phyloP scores from a whole-genome alignment of 805 yeast species.

The Ogataea neopini region DNA sequence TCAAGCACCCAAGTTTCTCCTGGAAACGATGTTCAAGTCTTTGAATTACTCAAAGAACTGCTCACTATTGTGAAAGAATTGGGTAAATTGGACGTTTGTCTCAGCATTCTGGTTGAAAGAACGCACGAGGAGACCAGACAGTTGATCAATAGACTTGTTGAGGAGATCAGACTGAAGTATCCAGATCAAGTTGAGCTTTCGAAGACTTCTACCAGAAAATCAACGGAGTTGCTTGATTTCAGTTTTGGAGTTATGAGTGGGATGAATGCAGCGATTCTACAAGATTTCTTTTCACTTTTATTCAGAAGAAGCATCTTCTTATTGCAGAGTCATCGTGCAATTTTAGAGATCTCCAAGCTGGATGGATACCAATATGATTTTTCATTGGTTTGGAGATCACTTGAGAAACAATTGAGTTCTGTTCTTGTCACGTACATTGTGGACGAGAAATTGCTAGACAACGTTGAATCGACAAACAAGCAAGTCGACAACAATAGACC shows the following conservation, averaged over 20 bases:
- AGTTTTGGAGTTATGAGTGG: slow-evolving; percentile 24
- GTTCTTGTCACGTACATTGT: slow-evolving; percentile 41
- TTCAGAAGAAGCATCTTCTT: slow-evolving; percentile 63
- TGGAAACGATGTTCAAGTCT: slow-evolving; percentile 26
- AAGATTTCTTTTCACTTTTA: slow-evolving; percentile 71
- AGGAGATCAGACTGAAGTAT: slow-evolving; percentile 62
- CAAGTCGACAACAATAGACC: slow-evolving; percentile 20
- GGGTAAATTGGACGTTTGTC: slow-evolving; percentile 58
- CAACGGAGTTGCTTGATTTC: slow-evolving; percentile 18
- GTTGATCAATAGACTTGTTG: slow-evolving; percentile 60
- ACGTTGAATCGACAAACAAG: slow-evolving; percentile 22
- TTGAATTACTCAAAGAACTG: slow-evolving; percentile 23
- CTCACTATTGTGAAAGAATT: slow-evolving; percentile 41
- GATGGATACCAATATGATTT: slow-evolving; percentile 25
- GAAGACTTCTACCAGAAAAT: slow-evolving; percentile 13
- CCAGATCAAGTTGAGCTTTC: slow-evolving; percentile 33
- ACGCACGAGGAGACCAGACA: slow-evolving; percentile 63
- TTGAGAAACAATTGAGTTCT: slow-evolving; percentile 43
- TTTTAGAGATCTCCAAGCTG: slow-evolving; percentile 53
- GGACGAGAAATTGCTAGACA: slow-evolving; percentile 33
- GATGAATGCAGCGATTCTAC: slow-evolving; percentile 47
- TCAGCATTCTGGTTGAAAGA: slow-evolving; percentile 54
- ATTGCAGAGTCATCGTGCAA: slow-evolving; percentile 68
- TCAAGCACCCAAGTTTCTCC: slow-evolving; percentile 27
- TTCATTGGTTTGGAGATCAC: slow-evolving; percentile 42